phyloP scores from a whole-genome alignment of 1,139 yeast species.

The Yamadazyma diddensiae region DNA sequence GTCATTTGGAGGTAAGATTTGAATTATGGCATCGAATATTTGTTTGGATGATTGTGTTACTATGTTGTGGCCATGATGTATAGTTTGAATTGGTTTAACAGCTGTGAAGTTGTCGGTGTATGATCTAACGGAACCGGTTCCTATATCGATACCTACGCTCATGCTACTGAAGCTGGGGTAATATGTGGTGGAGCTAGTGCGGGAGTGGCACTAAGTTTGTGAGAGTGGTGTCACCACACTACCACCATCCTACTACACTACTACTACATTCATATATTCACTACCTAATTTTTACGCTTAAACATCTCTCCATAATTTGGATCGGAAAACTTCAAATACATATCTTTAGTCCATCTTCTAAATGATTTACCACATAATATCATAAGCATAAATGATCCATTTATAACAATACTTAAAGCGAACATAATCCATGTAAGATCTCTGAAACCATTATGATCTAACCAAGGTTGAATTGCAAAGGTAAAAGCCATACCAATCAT shows the following conservation, averaged over 20 bases:
- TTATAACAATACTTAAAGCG: conserved; percentile 40
- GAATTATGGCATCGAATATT: conserved; percentile 19
- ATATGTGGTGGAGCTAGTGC: too few species aligned
- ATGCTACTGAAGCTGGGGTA: too few species aligned
- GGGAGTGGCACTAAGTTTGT: too few species aligned
- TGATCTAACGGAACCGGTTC: conserved; percentile 48
- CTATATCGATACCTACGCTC: conserved; percentile 50
- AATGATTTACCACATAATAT: conserved; percentile 40
- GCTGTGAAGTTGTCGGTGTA: conserved; percentile 10
- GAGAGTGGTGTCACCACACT: too few species aligned
- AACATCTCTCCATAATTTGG: conserved; percentile 15
- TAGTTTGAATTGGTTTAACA: conserved; percentile 13
- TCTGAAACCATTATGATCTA: conserved; percentile 32
- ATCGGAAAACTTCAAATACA: conserved; percentile 22
- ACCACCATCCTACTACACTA: too few species aligned
- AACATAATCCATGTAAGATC: conserved; percentile 48
- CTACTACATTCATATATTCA: too few species aligned
- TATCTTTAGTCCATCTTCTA: conserved; percentile 29
- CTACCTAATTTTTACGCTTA: too few species aligned
- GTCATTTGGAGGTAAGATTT: conserved; percentile 10
- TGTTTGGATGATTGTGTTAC: conserved; percentile 45
- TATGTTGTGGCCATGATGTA: conserved; percentile 11
- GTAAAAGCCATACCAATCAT: conserved; percentile 48
- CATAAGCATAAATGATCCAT: conserved; percentile 38
- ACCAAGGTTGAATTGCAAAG: conserved; percentile 49